Conservation (phyloP, 257 asterid genomes). For the Orobanche coerulescens region DNA sequence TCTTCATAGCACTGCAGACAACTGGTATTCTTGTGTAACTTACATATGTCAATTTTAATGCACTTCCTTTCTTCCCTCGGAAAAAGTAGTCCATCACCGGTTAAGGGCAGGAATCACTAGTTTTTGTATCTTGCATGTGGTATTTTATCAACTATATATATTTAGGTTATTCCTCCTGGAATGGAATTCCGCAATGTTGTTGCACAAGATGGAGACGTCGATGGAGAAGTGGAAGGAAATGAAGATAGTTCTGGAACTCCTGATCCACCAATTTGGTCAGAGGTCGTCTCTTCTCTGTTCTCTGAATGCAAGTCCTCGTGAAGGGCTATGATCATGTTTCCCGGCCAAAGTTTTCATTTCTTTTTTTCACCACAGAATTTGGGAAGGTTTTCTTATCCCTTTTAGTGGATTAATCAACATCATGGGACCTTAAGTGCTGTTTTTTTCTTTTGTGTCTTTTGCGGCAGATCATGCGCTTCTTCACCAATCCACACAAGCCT, state of each 20-base stretch:
- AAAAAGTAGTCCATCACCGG: not conserved
- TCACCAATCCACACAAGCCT: slow-evolving; percentile 78
- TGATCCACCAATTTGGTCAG: slow-evolving; percentile 74
- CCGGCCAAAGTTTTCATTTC: no score
- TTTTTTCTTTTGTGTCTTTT: not conserved
- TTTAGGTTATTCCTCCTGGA: slow-evolving; percentile 85
- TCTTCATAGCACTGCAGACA: not conserved
- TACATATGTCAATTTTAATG: not conserved
- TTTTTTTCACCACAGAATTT: not conserved
- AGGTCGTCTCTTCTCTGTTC: slow-evolving; percentile 40
- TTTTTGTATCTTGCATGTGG: slow-evolving; percentile 8
- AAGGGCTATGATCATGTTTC: slow-evolving; percentile 2
- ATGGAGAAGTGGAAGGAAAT: slow-evolving; percentile 42
- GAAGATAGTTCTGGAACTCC: slow-evolving; percentile 33
- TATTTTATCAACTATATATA: not conserved
- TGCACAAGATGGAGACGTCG: slow-evolving; percentile 53
- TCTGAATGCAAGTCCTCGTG: slow-evolving; percentile 1
- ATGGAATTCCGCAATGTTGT: slow-evolving; percentile 70
- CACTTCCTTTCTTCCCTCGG: not conserved
- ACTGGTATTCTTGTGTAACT: not conserved
- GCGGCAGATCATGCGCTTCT: slow-evolving; percentile 72
- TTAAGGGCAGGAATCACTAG: not conserved
- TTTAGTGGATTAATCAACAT: not conserved
- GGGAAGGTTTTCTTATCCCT: slow-evolving; percentile 12
- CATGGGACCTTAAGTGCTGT: not conserved